phyloP scores from a whole-genome alignment of 208 protist genomes.

The Ichthyophonus hoferi region DNA sequence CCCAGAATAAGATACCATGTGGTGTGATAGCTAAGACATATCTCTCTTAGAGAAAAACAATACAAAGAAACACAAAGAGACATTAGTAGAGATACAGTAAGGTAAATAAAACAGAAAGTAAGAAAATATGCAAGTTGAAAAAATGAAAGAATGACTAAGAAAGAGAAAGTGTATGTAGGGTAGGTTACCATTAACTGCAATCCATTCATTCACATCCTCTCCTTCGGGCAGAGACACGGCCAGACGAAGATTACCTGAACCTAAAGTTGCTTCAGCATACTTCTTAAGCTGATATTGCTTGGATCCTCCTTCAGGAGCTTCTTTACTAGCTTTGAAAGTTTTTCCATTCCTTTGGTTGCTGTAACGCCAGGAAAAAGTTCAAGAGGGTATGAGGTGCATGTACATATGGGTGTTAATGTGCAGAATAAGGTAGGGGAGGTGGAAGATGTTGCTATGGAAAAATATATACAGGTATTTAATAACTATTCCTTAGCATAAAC shows the following conservation, averaged over 20 bases:
- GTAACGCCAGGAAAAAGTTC: too few species aligned
- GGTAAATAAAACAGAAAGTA: conserved; percentile 15
- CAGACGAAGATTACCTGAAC: conserved; percentile 65
- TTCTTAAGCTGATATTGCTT: conserved; percentile 88
- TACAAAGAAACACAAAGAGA: conserved; percentile 22
- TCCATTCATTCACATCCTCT: conserved; percentile 28
- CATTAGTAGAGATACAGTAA: too few species aligned
- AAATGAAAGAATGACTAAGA: background rate
- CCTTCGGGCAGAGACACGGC: conserved; percentile 83
- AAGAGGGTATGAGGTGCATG: too few species aligned
- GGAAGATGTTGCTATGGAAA: too few species aligned
- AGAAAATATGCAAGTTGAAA: background rate
- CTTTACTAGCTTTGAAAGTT: conserved; percentile 88
- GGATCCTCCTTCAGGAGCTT: conserved; percentile 82
- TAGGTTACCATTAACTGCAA: conserved; percentile 33
- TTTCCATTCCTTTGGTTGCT: conserved; percentile 67
- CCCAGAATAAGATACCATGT: too few species aligned
- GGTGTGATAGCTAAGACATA: too few species aligned
- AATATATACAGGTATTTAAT: too few species aligned
- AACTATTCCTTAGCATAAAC: too few species aligned
- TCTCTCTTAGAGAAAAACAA: conserved; percentile 1
- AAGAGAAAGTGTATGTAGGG: background rate
- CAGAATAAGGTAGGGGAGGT: too few species aligned
- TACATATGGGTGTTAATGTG: too few species aligned
- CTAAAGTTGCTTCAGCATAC: conserved; percentile 67